Evolutionary conservation across 2,329 filamentous ascomycete species (phyloP).

Genomic region (Akanthomyces lecanii): DNA sequence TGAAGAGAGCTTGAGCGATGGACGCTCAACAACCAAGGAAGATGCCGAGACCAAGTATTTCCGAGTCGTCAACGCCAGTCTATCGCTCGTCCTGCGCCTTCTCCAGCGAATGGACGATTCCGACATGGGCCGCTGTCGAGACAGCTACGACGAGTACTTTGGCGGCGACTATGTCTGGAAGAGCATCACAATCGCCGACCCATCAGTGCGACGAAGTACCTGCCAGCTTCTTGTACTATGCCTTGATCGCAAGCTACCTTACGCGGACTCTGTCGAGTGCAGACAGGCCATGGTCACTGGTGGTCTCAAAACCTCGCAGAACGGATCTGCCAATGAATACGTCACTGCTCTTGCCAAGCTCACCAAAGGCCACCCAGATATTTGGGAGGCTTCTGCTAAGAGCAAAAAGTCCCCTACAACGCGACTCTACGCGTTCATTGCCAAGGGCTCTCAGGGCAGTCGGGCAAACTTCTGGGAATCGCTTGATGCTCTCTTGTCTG

Average conservation of each 20-base stretch:
- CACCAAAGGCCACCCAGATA: slow-evolving; percentile 58
- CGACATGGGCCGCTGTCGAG: slow-evolving; percentile 57
- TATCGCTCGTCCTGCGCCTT: slow-evolving; percentile 53
- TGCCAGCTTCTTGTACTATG: slow-evolving; percentile 49
- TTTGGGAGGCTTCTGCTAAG: slow-evolving; percentile 62
- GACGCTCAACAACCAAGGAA: slow-evolving; percentile 75
- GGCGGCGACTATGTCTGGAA: slow-evolving; percentile 63
- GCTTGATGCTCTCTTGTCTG: slow-evolving; percentile 58
- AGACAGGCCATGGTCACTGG: slow-evolving; percentile 64
- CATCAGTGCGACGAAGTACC: slow-evolving; percentile 46
- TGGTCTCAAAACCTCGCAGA: slow-evolving; percentile 67
- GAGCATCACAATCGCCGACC: slow-evolving; percentile 59
- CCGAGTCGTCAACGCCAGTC: slow-evolving; percentile 59
- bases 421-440: slow-evolving; percentile 67
- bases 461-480: slow-evolving; percentile 68
- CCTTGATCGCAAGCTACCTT: slow-evolving; percentile 45
- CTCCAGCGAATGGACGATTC: slow-evolving; percentile 43
- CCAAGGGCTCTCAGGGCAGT: slow-evolving; percentile 80
- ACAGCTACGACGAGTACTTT: slow-evolving; percentile 64
- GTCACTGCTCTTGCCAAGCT: slow-evolving; percentile 62
- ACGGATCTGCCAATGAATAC: slow-evolving; percentile 69
- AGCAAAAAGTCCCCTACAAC: slow-evolving; percentile 51
- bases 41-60: slow-evolving; percentile 84
- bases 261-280: slow-evolving; percentile 47
- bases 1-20: slow-evolving; percentile 78